A percentile compares a stretch with the other conserved stretches of the same genome.
phyloP scores from a whole-genome alignment of 257 asterid species.

The Echites panduratus region DNA sequence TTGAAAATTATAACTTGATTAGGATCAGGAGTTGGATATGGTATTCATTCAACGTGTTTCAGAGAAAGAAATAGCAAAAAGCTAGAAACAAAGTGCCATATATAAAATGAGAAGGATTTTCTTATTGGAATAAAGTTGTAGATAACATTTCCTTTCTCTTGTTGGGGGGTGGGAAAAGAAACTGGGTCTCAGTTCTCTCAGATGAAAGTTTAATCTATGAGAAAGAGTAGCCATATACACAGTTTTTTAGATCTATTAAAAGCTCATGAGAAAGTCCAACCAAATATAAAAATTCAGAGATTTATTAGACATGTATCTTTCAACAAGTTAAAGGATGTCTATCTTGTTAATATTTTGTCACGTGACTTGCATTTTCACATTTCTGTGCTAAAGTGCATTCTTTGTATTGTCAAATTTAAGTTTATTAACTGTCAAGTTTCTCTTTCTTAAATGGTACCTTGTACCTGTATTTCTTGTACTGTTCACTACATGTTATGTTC shows the following conservation, averaged over 20 bases:
- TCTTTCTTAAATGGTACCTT: not conserved
- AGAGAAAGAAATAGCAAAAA: not conserved
- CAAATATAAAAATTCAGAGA: not conserved
- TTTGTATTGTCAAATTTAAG: not conserved
- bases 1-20: not conserved
- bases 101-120: not conserved
- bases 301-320: not conserved
- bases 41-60: not conserved
- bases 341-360: not conserved
- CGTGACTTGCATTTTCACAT: not conserved
- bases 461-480: not conserved
- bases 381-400: not conserved
- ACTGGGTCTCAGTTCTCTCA: not conserved
- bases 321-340: not conserved
- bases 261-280: not conserved
- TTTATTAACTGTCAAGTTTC: not conserved
- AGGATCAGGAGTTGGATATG: not conserved
- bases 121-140: not conserved
- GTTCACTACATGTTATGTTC: not conserved
- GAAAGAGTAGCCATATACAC: not conserved
- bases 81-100: not conserved
- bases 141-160: not conserved
- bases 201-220: not conserved
- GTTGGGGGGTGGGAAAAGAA: not conserved
- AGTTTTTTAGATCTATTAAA: not conserved